Evolutionary conservation across 345 rosid genomes (phyloP), one percentile per base, ranked within the genome.

Genomic region (Xanthoceras sorbifolium): DNA sequence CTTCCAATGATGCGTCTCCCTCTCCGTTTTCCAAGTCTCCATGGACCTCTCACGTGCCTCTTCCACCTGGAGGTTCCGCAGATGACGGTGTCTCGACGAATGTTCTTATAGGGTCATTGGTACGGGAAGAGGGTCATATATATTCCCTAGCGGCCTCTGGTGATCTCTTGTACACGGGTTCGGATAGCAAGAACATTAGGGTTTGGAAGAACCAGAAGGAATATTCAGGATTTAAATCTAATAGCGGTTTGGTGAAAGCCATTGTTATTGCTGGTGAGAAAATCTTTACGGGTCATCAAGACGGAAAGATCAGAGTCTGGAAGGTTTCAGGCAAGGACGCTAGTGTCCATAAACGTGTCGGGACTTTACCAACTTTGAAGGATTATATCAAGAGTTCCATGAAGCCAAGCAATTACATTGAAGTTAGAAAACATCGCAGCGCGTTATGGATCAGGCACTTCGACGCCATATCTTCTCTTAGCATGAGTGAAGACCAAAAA

Each of bases 291-390:
- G 98, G 98, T 1, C 99, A 93, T 82, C 98, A 93, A 80, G 99
- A 95, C 55, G 99, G 99, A 31, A 93, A 91, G 80, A 89, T 93
- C 29, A 86, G 99, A 11, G 85, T 94, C 1, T 94, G 98, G 99
- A 92, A 82, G 73, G 74, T 74, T 69, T 89, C 97, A 0, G 29
- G 85, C 3, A 91, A 85, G 76, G 90, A 85, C 0, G 67, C 87
- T 0, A 83, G 76, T 31, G 6, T 81, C 63, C 89, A 88, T 66
- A 90, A 84, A 61, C 91, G 97, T 15, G 74, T 89, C 0, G 96
- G 97, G 1, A 90, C 96, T 0, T 79, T 95, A 65, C 99, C 99
- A 3, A 85, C 81, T 0, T 74, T 93, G 17, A 82, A 82, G 42
- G 98, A 95, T 70, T 89, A 72, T 74, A 70, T 95, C 0, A 88